Base-by-base conservation (phyloP, 129 eudicot genomes). In the Flaveria ramosissima region DNA sequence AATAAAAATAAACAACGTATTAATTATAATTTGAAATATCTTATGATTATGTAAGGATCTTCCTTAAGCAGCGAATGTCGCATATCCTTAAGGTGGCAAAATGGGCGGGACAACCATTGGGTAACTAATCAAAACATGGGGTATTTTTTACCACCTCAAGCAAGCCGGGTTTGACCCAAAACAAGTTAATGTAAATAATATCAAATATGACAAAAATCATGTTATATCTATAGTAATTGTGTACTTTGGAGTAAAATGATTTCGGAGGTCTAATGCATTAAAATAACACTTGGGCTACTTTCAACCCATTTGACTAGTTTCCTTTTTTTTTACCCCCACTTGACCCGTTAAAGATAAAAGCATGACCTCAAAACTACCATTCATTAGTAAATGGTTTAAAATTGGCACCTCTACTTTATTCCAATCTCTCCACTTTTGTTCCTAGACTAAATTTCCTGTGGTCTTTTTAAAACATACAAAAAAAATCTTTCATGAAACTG, bases 1-100 rank as follows among this genome's bases (percentile, higher is more conserved):
- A 59, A 77, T 76, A 32, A 43, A 71, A 71, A 26, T 32, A 46
- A 73, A 56, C 46, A 53, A 17, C 2, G 17, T 7, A 1, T n/a
- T 6, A 6, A 6, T 53, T 15, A 30, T 36, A 13, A 0, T 27
- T 42, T 63, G 24, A 8, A 53, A 17, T 19, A 53, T 23, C 61
- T 17, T 17, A 0, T 53, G 61, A 53, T 53, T 21, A 2, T 53
- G 26, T 53, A 53, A 56, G 63, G 63, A 20, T 56, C 63, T 56
- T 56, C 30, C 30, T 56, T 19, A 56, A 0, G 63, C 26, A 7
- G 20, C 2, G 1, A 3, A 17, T 7, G 2, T 55, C 62, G 14
- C 2, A 55, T 55, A 55, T 55, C 61, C 12, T n/a, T 17, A 9
- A 55, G 10, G 21, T n/a, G 59, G 59, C 21, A 52, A 52, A 52